Conservation (phyloP, 495 filamentous ascomycete species). For the Penicillium odoratum region DNA sequence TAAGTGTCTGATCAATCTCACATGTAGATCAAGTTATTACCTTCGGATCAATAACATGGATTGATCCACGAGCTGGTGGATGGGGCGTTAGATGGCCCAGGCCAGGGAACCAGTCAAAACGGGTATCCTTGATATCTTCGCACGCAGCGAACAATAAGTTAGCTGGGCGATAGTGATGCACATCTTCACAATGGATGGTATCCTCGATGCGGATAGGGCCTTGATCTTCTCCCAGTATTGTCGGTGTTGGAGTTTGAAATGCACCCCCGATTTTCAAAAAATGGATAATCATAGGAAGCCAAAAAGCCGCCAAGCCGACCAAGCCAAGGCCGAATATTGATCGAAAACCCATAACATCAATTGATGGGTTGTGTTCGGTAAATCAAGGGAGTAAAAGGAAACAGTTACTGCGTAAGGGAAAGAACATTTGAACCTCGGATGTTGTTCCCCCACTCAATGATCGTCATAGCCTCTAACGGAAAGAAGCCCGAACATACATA, state of each 20-base stretch:
- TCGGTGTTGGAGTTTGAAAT: conserved; percentile 26
- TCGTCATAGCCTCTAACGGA: not conserved
- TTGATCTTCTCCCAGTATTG: conserved; percentile 34
- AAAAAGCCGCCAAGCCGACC: conserved; percentile 32
- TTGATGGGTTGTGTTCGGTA: not conserved
- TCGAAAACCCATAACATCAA: conserved; percentile 25
- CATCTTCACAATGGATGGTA: conserved; percentile 59
- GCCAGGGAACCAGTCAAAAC: conserved; percentile 58
- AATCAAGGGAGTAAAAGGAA: no score
- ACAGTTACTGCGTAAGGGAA: no score
- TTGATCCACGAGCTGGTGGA: conserved; percentile 41
- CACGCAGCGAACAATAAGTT: conserved; percentile 58
- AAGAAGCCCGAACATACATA: no score
- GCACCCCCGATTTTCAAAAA: conserved; percentile 32
- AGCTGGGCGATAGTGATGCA: conserved; percentile 54
- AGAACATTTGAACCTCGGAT: not conserved
- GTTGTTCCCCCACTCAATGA: not conserved
- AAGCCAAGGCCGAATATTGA: conserved; percentile 30
- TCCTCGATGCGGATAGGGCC: conserved; percentile 47
- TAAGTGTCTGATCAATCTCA: conserved; percentile 1
- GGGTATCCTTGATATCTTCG: conserved; percentile 43
- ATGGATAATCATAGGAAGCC: conserved; percentile 34
- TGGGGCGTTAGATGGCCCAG: conserved; percentile 39
- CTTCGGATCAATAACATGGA: conserved; percentile 57
- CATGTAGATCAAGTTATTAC: conserved; percentile 24